These are phyloP conservation scores for Penicillium freii DNA, from an alignment of 2,329 filamentous ascomycete species.

Conservation along the genomic window DNA sequence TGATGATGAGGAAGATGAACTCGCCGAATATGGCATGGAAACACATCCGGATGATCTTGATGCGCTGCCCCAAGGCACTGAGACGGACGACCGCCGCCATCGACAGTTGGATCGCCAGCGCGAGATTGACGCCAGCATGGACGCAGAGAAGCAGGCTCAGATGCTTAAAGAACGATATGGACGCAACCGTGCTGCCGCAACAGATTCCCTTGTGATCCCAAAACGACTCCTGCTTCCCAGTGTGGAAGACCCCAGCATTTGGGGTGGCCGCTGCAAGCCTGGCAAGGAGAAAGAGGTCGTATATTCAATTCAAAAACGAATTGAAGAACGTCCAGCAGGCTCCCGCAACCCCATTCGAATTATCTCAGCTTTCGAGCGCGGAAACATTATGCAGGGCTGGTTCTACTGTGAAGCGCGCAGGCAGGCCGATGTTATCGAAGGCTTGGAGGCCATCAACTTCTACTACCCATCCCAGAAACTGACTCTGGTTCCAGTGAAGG, in stretches of 20 bases:
- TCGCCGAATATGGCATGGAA: slow-evolving; percentile 82
- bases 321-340: slow-evolving; percentile 70
- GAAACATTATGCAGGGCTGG: slow-evolving; percentile 84
- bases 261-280: slow-evolving; percentile 87
- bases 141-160: slow-evolving; percentile 90
- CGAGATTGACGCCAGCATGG: slow-evolving; percentile 81
- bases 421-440: slow-evolving; percentile 79
- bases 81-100: slow-evolving; percentile 88
- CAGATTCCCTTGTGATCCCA: slow-evolving; percentile 73
- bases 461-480: slow-evolving; percentile 87
- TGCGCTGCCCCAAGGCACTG: slow-evolving; percentile 68
- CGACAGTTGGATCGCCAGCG: slow-evolving; percentile 90
- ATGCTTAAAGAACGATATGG: slow-evolving; percentile 85
- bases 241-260: slow-evolving; percentile 94
- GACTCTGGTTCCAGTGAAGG: slow-evolving; percentile 87
- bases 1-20: slow-evolving; percentile 85
- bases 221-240: slow-evolving; percentile 85
- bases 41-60: slow-evolving; percentile 87
- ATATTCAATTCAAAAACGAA: slow-evolving; percentile 80
- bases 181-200: slow-evolving; percentile 65
- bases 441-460: slow-evolving; percentile 80
- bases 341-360: slow-evolving; percentile 81
- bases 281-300: slow-evolving; percentile 94
- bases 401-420: slow-evolving; percentile 91
- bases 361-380: slow-evolving; percentile 88